Percentiles rank a stretch among this genome's conserved stretches.
Evolutionary conservation across 305 asterid genomes (phyloP).

Genomic region (Petunia hybrid): DNA sequence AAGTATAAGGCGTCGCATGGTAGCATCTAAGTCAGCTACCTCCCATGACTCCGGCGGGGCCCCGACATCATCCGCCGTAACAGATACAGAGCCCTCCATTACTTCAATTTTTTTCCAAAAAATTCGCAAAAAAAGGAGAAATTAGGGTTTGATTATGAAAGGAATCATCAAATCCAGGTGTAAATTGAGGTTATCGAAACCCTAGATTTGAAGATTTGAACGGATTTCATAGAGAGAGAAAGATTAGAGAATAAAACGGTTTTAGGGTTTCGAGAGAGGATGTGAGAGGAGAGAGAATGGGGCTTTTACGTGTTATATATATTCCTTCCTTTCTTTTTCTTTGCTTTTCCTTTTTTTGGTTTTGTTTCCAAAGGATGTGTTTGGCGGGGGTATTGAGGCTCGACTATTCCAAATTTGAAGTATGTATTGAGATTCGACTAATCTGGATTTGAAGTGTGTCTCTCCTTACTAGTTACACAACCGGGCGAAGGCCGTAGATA

Average conservation of each 20-base stretch:
- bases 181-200: background rate
- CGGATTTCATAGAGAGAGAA: conserved; percentile 25
- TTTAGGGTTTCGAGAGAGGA: conserved; percentile 35
- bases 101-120: background rate
- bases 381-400: no score
- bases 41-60: conserved; percentile 45
- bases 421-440: no score
- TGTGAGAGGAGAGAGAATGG: background rate
- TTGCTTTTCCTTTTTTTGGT: background rate
- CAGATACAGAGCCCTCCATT: conserved; percentile 43
- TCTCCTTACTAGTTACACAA: no score
- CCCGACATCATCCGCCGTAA: conserved; percentile 37
- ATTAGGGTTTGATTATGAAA: background rate
- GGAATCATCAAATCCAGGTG: conserved; percentile 29
- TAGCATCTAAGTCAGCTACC: conserved; percentile 42
- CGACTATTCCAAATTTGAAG: no score
- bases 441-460: no score
- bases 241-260: conserved; percentile 27
- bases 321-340: background rate
- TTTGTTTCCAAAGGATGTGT: no score
- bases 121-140: background rate
- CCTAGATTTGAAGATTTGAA: conserved; percentile 20
- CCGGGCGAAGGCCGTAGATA: no score
- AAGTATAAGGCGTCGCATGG: conserved; percentile 37
- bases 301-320: conserved; percentile 10